Conservation (phyloP, 2,329 filamentous ascomycete species). For the Calonectria fujianensis region DNA sequence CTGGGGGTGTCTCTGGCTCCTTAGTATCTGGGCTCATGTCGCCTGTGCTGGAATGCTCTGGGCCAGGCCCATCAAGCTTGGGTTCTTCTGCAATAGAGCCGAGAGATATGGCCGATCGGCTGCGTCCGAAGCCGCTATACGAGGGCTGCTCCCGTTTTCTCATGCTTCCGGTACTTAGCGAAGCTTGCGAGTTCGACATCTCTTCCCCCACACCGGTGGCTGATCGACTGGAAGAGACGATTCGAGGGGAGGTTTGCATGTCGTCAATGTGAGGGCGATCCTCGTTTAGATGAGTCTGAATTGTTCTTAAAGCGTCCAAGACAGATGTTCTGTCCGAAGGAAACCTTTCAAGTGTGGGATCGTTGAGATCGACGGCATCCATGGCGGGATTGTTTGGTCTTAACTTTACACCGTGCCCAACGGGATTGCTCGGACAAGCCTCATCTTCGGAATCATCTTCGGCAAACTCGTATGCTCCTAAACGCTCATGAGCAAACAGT, state of each 20-base stretch:
- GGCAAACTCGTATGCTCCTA: conserved; percentile 63
- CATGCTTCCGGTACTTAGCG: conserved; percentile 58
- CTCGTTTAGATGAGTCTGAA: conserved; percentile 66
- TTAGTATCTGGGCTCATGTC: conserved; percentile 28
- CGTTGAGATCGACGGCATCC: conserved; percentile 62
- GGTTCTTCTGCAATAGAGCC: conserved; percentile 68
- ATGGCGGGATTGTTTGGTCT: conserved; percentile 46
- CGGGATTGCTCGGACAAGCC: conserved; percentile 45
- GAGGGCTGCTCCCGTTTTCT: conserved; percentile 60
- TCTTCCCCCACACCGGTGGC: conserved; percentile 64
- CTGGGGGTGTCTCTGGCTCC: conserved; percentile 39
- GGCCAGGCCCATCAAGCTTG: conserved; percentile 47
- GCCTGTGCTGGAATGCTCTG: conserved; percentile 3
- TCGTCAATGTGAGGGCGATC: conserved; percentile 62
- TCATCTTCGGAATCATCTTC: conserved; percentile 59
- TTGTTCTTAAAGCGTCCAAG: conserved; percentile 66
- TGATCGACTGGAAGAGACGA: conserved; percentile 58
- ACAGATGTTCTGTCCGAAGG: conserved; percentile 67
- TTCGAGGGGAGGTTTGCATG: conserved; percentile 60
- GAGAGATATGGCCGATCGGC: conserved; percentile 64
- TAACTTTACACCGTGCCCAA: conserved; percentile 40
- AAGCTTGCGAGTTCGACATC: conserved; percentile 57
- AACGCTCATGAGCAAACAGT: conserved; percentile 69
- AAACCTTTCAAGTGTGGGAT: conserved; percentile 70
- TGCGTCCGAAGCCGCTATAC: conserved; percentile 59